These are phyloP conservation scores for Annulohypoxylon bovei DNA, from an alignment of 495 filamentous ascomycete genomes.

Conservation along the genomic window DNA sequence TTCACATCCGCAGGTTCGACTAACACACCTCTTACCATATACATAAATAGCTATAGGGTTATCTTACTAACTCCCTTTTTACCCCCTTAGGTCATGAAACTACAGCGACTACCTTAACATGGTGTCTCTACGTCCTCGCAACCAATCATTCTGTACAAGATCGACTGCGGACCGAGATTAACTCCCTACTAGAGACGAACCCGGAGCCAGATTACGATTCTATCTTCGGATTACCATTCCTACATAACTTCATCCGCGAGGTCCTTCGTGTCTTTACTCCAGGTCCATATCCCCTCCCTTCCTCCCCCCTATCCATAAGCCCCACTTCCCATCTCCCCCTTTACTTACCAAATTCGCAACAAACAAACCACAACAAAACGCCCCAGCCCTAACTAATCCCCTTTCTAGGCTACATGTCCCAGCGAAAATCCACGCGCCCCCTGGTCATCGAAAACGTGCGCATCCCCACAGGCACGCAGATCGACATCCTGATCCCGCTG, in stretches of 20 bases:
- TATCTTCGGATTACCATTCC: slow-evolving; percentile 50
- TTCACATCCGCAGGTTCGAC: slow-evolving; percentile 37
- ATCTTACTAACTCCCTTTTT: neutral
- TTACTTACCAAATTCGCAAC: too few species aligned
- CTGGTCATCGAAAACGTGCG: slow-evolving; percentile 41
- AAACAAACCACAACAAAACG: too few species aligned
- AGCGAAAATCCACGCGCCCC: slow-evolving; percentile 39
- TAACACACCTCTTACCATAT: neutral
- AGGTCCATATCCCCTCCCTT: slow-evolving; percentile 26
- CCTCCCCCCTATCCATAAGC: neutral
- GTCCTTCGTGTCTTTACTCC: slow-evolving; percentile 53
- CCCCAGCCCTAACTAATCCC: neutral
- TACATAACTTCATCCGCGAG: slow-evolving; percentile 53
- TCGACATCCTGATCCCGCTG: slow-evolving; percentile 44
- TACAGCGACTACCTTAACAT: slow-evolving; percentile 37
- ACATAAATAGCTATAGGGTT: neutral
- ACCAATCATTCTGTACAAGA: slow-evolving; percentile 34
- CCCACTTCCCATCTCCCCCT: neutral
- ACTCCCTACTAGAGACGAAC: slow-evolving; percentile 19
- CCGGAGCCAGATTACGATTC: slow-evolving; percentile 46
- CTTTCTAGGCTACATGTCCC: slow-evolving; percentile 34
- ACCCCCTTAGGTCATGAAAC: slow-evolving; percentile 39
- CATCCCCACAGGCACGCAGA: slow-evolving; percentile 47
- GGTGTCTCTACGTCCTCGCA: slow-evolving; percentile 39
- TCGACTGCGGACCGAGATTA: slow-evolving; percentile 45